phyloP scores from a whole-genome alignment of 2,329 filamentous ascomycete genomes.

The Thielaviopsis musarum region DNA sequence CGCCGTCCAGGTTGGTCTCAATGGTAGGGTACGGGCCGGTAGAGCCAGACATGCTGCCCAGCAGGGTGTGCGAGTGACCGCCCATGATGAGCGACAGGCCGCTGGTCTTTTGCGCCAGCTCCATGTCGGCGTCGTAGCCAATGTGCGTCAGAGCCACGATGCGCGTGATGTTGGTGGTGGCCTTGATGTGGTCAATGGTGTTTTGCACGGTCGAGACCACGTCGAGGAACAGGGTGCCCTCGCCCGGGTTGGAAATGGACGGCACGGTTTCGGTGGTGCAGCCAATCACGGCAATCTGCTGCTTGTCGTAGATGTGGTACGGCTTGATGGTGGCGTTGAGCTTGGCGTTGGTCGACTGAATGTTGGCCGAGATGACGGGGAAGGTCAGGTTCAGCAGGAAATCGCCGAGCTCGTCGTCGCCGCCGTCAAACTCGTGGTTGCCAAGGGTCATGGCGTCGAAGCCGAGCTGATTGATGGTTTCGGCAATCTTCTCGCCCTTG shows the following conservation, averaged over 20 bases:
- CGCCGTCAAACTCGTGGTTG: slow-evolving; percentile 51
- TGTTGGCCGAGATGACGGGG: slow-evolving; percentile 45
- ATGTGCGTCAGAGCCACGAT: slow-evolving; percentile 53
- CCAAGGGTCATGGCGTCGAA: slow-evolving; percentile 53
- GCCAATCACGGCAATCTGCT: slow-evolving; percentile 45
- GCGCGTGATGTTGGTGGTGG: slow-evolving; percentile 43
- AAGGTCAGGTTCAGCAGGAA: slow-evolving; percentile 49
- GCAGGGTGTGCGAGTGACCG: slow-evolving; percentile 41
- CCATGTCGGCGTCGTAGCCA: slow-evolving; percentile 46
- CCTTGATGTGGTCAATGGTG: slow-evolving; percentile 43
- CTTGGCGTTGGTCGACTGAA: slow-evolving; percentile 39
- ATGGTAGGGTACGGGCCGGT: slow-evolving; percentile 48
- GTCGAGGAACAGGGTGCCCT: slow-evolving; percentile 41
- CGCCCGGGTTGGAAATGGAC: slow-evolving; percentile 39
- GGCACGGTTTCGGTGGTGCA: slow-evolving; percentile 44
- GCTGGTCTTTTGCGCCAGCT: slow-evolving; percentile 40
- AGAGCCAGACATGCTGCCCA: slow-evolving; percentile 41
- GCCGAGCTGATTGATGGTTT: slow-evolving; percentile 46
- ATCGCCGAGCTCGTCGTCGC: slow-evolving; percentile 42
- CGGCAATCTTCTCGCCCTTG: slow-evolving; percentile 49
- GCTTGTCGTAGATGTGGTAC: slow-evolving; percentile 45
- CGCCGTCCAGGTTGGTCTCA: slow-evolving; percentile 39
- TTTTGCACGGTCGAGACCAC: slow-evolving; percentile 40
- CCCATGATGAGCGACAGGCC: slow-evolving; percentile 54
- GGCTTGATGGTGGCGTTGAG: slow-evolving; percentile 48